Evolutionary conservation across 345 rosid species (phyloP), one percentile per base, ranked within the genome.

Genomic region (Rhodamnia argentea): DNA sequence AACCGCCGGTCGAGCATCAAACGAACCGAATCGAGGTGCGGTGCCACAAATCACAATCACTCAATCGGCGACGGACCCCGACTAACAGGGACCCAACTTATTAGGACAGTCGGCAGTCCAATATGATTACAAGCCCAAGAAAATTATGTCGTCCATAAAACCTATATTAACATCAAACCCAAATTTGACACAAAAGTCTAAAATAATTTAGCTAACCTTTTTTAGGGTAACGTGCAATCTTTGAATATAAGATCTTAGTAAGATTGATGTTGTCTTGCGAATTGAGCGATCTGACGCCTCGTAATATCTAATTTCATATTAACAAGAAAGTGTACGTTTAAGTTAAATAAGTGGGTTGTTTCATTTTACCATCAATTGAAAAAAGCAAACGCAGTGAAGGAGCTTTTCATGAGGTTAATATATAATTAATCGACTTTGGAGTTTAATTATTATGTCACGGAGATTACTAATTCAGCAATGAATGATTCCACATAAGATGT

Each of bases 401-500:
- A 32, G 44, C 24, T 32, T 64, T 32, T 32, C 78, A 22, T 16
- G 44, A 12, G 6, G 44, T 64, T 24, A 32, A 64, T n/a, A n/a
- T n/a, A n/a, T 4, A 16, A 64, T 29, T 32, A 64, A 64, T 64
- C 24, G 8, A 10, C 16, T 37, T 29, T 32, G 16, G 23, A 29
- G 37, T 64, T 16, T 3, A 16, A 64, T 29, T 64, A 64, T 64
- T 32, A 32, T 15, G 76, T 32, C 40, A 64, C 5, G 13, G 20
- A 1, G 44, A 9, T 18, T 32, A 32, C 0, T 16, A 11, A 0
- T 32, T 29, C 5, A 6, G 18, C 7, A 20, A 32, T 4, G 0
- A 64, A 32, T 16, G 44, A 29, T 29, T 64, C 76, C 42, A 29
- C 23, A 64, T 11, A 64, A 52, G 14, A 11, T 52, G 53, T 52